phyloP scores from a whole-genome alignment of 805 yeast species.

The Sungouiozyma intestinalis region DNA sequence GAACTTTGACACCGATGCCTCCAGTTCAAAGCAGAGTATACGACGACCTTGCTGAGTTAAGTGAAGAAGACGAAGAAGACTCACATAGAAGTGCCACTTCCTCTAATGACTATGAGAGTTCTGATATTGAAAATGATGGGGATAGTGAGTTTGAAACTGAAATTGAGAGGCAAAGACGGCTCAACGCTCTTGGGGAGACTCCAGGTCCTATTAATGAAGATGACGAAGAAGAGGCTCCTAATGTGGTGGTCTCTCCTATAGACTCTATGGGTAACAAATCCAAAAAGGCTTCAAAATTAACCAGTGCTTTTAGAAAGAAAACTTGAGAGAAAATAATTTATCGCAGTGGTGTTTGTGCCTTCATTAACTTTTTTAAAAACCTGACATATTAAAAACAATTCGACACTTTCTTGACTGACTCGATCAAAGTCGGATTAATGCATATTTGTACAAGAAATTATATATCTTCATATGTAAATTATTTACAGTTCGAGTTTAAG shows the following conservation, averaged over 20 bases:
- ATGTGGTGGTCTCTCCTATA: constrained; percentile 3
- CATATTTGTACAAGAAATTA: background rate
- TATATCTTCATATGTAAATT: background rate
- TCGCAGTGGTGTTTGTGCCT: too few species aligned
- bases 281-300: background rate
- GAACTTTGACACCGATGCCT: constrained; percentile 6
- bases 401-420: background rate
- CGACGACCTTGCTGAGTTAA: constrained; percentile 1
- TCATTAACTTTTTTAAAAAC: too few species aligned
- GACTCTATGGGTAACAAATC: background rate
- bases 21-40: constrained; percentile 1
- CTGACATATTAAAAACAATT: too few species aligned
- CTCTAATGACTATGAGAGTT: constrained; percentile 10
- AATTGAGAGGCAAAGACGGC: constrained; percentile 53
- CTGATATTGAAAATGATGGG: constrained; percentile 21
- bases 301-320: background rate
- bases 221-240: constrained; percentile 33
- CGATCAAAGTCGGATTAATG: too few species aligned
- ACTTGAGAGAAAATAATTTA: too few species aligned
- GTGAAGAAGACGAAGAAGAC: constrained; percentile 10
- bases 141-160: constrained; percentile 42
- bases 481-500: background rate
- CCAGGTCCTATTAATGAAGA: constrained; percentile 30
- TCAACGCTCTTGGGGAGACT: constrained; percentile 43
- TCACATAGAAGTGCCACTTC: constrained; percentile 11